These are phyloP conservation scores for Brassica balearica DNA, from an alignment of 441 rosid species.

Conservation along the genomic window DNA sequence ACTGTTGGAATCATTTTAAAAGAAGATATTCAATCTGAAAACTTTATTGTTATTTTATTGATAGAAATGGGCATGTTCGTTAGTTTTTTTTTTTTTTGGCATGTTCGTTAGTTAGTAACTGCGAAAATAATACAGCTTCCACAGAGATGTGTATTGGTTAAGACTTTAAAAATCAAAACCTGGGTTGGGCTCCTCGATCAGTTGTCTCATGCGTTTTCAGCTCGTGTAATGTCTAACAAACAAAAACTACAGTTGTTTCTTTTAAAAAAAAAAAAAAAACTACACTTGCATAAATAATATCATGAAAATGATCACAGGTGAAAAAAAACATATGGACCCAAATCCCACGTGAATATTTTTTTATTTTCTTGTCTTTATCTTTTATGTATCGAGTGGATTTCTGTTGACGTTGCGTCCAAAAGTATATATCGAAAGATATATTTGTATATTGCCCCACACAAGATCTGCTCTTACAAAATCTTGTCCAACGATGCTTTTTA, in stretches of 20 bases:
- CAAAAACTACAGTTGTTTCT: not conserved
- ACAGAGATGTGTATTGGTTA: conserved; percentile 6
- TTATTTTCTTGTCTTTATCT: not conserved
- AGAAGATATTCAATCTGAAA: not conserved
- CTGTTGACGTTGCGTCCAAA: conserved; percentile 37
- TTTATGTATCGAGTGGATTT: conserved; percentile 30
- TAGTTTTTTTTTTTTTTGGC: no score
- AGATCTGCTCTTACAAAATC: conserved; percentile 47
- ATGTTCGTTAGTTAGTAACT: not conserved
- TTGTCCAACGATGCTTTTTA: conserved; percentile 32
- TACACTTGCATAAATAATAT: conserved; percentile 17
- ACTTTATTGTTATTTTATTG: conserved; percentile 4
- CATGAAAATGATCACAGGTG: conserved; percentile 41
- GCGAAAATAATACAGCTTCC: not conserved
- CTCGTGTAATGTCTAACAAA: conserved; percentile 12
- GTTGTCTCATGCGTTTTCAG: not conserved
- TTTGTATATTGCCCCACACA: conserved; percentile 36
- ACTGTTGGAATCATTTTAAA: no score
- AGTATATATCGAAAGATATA: conserved; percentile 43
- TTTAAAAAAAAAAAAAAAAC: not conserved
- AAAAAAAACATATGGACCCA: conserved; percentile 44
- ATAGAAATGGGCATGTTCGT: not conserved
- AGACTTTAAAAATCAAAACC: not conserved
- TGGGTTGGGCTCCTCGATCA: not conserved
- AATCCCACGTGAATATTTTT: conserved; percentile 32